phyloP scores from a whole-genome alignment of 2,329 filamentous ascomycete genomes.

The Lachnum nothofagi region DNA sequence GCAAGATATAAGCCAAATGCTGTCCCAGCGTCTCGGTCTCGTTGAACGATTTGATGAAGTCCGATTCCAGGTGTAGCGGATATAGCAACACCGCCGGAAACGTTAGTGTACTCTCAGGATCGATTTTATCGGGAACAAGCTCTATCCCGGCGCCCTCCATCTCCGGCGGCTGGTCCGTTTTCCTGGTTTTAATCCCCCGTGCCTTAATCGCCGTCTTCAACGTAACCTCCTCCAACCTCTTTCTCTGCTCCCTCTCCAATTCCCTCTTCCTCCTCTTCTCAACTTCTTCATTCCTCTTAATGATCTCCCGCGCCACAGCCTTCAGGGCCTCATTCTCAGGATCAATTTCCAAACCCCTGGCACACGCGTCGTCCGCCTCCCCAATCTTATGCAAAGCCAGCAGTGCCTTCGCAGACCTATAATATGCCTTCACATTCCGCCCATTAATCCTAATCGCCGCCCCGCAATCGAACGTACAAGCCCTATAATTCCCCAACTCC shows the following conservation, averaged over 20 bases:
- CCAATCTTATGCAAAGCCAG: slow-evolving; percentile 70
- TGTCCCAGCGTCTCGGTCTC: slow-evolving; percentile 71
- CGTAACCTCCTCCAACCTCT: slow-evolving; percentile 53
- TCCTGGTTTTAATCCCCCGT: slow-evolving; percentile 63
- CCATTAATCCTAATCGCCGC: slow-evolving; percentile 73
- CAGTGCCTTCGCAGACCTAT: slow-evolving; percentile 74
- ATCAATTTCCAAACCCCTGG: slow-evolving; percentile 69
- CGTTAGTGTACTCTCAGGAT: slow-evolving; percentile 64
- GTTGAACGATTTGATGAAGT: slow-evolving; percentile 83
- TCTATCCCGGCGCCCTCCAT: slow-evolving; percentile 75
- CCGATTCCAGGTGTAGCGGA: slow-evolving; percentile 72
- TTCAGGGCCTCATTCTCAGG: slow-evolving; percentile 62
- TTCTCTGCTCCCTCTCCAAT: slow-evolving; percentile 48
- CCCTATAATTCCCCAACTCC: slow-evolving; percentile 81
- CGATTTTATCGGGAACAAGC: slow-evolving; percentile 67
- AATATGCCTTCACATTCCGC: slow-evolving; percentile 82
- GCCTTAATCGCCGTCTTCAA: slow-evolving; percentile 62
- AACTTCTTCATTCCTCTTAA: slow-evolving; percentile 51
- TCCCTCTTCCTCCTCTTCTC: slow-evolving; percentile 53
- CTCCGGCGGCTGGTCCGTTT: slow-evolving; percentile 69
- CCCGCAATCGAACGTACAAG: slow-evolving; percentile 79
- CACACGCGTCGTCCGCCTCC: slow-evolving; percentile 77
- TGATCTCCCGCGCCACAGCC: slow-evolving; percentile 58
- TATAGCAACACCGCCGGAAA: slow-evolving; percentile 85
- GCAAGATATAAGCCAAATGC: slow-evolving; percentile 81